A percentile compares a stretch with the other conserved stretches of the same genome.
Conservation (phyloP, 495 filamentous ascomycete genomes). For the Penicillium malachiteum region DNA sequence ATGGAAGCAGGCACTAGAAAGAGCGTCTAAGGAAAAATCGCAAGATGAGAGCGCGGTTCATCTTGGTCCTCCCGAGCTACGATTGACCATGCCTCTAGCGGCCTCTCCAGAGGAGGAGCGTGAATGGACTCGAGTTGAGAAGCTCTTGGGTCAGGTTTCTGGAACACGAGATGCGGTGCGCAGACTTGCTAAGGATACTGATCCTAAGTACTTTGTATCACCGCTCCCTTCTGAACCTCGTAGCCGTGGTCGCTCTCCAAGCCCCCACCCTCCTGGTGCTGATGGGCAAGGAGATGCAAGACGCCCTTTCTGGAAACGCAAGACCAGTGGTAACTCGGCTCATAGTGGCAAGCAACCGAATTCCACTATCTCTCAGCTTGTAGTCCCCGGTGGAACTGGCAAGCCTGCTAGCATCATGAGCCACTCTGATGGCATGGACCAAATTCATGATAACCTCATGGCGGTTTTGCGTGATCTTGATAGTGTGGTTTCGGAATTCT, state of each 20-base stretch:
- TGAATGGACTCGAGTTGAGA: constrained; percentile 84
- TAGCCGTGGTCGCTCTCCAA: constrained; percentile 39
- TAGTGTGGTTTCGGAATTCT: constrained; percentile 76
- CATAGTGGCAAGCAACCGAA: constrained; percentile 36
- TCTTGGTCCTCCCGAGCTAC: constrained; percentile 28
- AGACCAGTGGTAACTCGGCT: constrained; percentile 53
- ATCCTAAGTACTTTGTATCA: constrained; percentile 55
- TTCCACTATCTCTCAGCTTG: constrained; percentile 53
- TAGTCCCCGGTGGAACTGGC: constrained; percentile 45
- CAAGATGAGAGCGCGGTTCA: constrained; percentile 18
- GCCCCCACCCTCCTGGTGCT: constrained; percentile 34
- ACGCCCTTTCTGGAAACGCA: constrained; percentile 86
- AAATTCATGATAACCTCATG: constrained; percentile 74
- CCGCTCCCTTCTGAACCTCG: constrained; percentile 20
- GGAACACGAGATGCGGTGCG: constrained; percentile 85
- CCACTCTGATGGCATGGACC: constrained; percentile 52
- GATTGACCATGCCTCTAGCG: constrained; percentile 30
- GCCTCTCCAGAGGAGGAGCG: constrained; percentile 58
- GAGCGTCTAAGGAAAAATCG: constrained; percentile 50
- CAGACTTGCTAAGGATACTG: constrained; percentile 77
- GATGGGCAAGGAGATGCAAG: constrained; percentile 44
- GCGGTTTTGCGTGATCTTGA: constrained; percentile 82
- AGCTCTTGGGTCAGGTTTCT: constrained; percentile 76
- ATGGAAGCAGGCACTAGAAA: constrained; percentile 84
- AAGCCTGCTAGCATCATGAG: constrained; percentile 40